Percentiles rank a stretch among this genome's conserved stretches.
Evolutionary conservation across 345 rosid genomes (phyloP).

Genomic region (Populus euphratica): DNA sequence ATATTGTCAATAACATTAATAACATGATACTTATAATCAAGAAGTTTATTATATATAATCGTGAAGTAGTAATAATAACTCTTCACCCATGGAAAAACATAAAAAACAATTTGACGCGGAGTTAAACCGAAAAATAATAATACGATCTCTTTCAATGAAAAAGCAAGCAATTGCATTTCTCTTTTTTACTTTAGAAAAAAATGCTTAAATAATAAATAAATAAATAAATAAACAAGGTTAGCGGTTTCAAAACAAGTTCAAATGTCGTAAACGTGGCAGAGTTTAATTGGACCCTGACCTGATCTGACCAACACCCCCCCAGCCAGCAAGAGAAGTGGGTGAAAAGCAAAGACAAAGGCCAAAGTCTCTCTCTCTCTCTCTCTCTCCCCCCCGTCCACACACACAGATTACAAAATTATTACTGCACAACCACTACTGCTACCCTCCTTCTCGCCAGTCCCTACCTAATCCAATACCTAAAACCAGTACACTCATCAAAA

Average conservation of each 20-base stretch:
- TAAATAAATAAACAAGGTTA: background rate
- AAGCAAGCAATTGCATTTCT: no score
- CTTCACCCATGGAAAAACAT: no score
- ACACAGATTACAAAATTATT: constrained; percentile 14
- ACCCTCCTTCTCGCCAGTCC: background rate
- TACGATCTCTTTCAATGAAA: no score
- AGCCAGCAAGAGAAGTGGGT: constrained; percentile 36
- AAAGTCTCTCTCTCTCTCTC: constrained; percentile 11
- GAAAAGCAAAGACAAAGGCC: constrained; percentile 40
- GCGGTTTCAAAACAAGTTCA: background rate
- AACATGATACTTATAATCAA: no score
- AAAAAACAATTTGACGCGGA: no score
- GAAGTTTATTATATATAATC: no score
- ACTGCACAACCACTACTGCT: constrained; percentile 27
- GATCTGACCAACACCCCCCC: constrained; percentile 16
- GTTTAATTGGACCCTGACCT: constrained; percentile 13
- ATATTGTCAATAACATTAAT: no score
- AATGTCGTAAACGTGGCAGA: constrained; percentile 18
- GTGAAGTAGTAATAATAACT: no score
- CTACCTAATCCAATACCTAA: constrained; percentile 36
- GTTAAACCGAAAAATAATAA: no score
- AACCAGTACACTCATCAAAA: background rate
- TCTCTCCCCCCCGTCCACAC: background rate
- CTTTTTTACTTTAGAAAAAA: background rate
- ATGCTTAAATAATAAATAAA: background rate